Evolutionary conservation across 2,329 filamentous ascomycete species (phyloP), one percentile per base, ranked within the genome.

Genomic region (Fusarium poae): DNA sequence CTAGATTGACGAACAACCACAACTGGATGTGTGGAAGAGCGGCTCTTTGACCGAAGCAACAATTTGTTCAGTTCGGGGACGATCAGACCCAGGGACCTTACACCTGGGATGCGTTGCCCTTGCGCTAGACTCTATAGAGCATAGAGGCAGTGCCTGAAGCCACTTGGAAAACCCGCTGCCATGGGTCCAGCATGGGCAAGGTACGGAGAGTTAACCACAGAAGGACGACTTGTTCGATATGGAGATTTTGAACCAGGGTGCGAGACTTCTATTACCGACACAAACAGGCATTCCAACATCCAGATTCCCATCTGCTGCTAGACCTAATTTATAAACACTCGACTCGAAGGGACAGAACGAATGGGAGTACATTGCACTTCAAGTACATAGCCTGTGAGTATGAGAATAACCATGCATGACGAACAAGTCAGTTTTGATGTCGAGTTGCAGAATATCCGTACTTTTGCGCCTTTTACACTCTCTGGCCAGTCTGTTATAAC

Each of bases 141-240:
- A 71, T 67, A 58, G 43, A 57, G 44, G 45, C 57, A 58, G 44
- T 54, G n/a, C 9, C n/a, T 61, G 55, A 62, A 65, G 57, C 62
- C 64, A 71, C 69, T 49, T 64, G 65, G 50, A 46, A 70, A 74
- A 74, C 66, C 72, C 72, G 65, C 71, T 72, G 62, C 71, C 71
- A 74, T 74, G 72, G 72, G 67, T 59, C 71, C 60, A 73, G 61
- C 58, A 59, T 48, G 54, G 50, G 44, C 51, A 37, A 64, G 49
- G 45, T 39, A 46, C 29, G 57, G 45, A 64, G 59, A 58, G 56
- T 56, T 58, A 58, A 65, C 56, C 62, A 56, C 68, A 70, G 65
- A 65, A 52, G 55, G 50, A 68, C 63, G 62, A 65, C 60, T 48
- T 67, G 43, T 69, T 70, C 70, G 52, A 64, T 65, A 56, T 71